Percentiles rank a stretch among this genome's conserved stretches.
phyloP scores from a whole-genome alignment of 768 basidiomycete species.

The Mycena rebaudengoi region DNA sequence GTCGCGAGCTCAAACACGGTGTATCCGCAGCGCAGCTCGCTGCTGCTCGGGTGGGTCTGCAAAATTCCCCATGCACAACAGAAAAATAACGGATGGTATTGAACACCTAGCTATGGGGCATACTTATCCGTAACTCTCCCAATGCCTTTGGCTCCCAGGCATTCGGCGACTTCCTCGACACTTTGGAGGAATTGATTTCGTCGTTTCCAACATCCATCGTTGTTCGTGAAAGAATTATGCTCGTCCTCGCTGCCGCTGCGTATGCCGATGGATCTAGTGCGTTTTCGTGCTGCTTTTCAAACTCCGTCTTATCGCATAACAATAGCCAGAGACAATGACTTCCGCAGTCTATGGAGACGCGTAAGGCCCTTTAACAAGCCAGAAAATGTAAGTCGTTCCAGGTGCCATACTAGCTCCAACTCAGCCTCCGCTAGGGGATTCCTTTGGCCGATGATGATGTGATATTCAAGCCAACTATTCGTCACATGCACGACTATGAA shows the following conservation, averaged over 20 bases:
- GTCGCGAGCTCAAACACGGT: conserved; percentile 87
- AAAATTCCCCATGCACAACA: not conserved
- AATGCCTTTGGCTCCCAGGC: conserved; percentile 73
- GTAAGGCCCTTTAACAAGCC: conserved; percentile 59
- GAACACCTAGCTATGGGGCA: conserved; percentile 75
- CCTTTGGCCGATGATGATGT: conserved; percentile 48
- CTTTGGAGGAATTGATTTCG: conserved; percentile 74
- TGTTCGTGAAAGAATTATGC: conserved; percentile 41
- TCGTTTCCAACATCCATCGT: conserved; percentile 74
- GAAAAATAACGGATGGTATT: not conserved
- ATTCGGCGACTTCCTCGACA: conserved; percentile 81
- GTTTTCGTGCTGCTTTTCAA: conserved; percentile 24
- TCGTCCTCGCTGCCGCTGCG: conserved; percentile 59
- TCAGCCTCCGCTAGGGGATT: no score
- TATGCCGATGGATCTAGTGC: conserved; percentile 64
- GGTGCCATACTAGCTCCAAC: no score
- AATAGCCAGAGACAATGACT: conserved; percentile 51
- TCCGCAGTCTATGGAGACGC: conserved; percentile 39
- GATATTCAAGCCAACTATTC: conserved; percentile 47
- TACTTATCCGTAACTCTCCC: conserved; percentile 84
- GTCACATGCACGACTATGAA: conserved; percentile 15
- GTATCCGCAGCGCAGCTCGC: conserved; percentile 78
- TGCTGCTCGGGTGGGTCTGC: conserved; percentile 70
- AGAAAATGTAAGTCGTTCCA: no score
- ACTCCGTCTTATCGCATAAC: not conserved